Evolutionary conservation across 78 protist species (phyloP).

Genomic region (Isochrysis galbana): DNA sequence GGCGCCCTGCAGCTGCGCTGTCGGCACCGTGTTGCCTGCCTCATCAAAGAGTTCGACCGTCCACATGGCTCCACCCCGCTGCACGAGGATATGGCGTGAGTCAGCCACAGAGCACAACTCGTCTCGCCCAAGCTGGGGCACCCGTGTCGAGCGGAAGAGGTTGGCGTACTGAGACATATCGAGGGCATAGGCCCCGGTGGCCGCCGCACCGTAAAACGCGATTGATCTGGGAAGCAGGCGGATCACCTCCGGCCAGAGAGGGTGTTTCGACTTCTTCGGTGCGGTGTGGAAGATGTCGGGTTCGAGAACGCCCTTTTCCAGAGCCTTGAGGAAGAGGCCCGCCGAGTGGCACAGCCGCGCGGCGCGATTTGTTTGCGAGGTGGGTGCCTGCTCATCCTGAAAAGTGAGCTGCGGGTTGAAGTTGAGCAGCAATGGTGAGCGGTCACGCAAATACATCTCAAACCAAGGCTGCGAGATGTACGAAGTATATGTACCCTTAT

Average conservation of each 20-base stretch:
- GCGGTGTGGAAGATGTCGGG: conserved; percentile 46
- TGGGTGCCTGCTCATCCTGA: background rate
- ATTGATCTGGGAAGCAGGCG: background rate
- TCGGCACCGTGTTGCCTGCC: background rate
- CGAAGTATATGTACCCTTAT: background rate
- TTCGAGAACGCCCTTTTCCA: background rate
- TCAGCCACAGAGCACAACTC: background rate
- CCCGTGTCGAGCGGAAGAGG: conserved; percentile 36
- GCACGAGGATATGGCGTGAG: background rate
- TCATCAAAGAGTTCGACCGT: background rate
- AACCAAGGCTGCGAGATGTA: conserved; percentile 59
- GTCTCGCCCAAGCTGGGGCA: background rate
- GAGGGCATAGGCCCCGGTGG: conserved; percentile 35
- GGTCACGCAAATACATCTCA: conserved; percentile 45
- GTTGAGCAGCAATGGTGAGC: conserved; percentile 50
- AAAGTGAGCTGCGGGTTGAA: conserved; percentile 51
- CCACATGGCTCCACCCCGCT: background rate
- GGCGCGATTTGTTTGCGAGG: conserved; percentile 15
- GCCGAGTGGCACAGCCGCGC: conserved; percentile 12
- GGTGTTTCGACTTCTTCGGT: background rate
- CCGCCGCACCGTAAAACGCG: conserved; percentile 26
- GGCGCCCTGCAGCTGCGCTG: background rate
- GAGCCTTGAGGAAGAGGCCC: conserved; percentile 3
- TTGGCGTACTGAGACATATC: conserved; percentile 39
- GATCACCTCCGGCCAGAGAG: background rate